Percentiles rank a stretch among this genome's conserved stretches.
Conservation (phyloP, 1,284 basidiomycete genomes). For the Cystobasidium pallidum region DNA sequence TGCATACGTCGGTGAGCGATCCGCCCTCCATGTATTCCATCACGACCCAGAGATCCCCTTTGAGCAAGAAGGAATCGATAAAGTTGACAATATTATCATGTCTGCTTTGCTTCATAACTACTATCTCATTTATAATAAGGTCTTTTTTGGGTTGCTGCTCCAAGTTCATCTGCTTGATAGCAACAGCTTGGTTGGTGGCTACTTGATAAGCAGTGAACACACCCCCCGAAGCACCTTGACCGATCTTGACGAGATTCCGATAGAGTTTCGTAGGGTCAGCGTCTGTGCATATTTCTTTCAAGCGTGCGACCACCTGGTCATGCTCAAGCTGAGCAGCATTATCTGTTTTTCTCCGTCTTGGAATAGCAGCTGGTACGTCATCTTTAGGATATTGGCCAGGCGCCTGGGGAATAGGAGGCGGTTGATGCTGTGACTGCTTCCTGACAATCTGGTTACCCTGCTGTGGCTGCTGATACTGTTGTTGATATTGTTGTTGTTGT, state of each 20-base stretch:
- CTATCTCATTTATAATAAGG: slow-evolving; percentile 98
- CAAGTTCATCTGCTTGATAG: slow-evolving; percentile 99
- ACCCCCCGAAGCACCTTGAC: slow-evolving; percentile 95
- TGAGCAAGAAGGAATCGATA: slow-evolving; percentile 96
- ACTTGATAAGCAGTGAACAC: slow-evolving; percentile 98
- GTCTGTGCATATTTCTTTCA: slow-evolving; percentile 94
- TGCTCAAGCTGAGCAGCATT: slow-evolving; percentile 68
- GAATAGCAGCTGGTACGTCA: slow-evolving; percentile 63
- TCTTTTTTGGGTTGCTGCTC: slow-evolving; percentile 99
- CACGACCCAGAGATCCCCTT: slow-evolving; percentile 98
- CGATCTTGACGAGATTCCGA: slow-evolving; percentile 91
- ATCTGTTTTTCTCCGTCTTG: slow-evolving; percentile 82
- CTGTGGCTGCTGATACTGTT: slow-evolving; percentile 25
- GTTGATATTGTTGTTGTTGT: slow-evolving; percentile 49
- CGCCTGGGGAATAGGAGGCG: slow-evolving; percentile 51
- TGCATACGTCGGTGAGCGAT: slow-evolving; percentile 90
- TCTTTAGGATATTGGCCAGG: slow-evolving; percentile 49
- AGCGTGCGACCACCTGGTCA: slow-evolving; percentile 83
- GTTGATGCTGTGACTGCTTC: slow-evolving; percentile 47
- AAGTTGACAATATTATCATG: slow-evolving; percentile 99
- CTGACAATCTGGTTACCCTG: slow-evolving; percentile 36
- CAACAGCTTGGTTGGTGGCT: slow-evolving; percentile 88
- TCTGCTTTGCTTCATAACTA: slow-evolving; percentile 94
- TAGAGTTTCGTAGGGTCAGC: slow-evolving; percentile 95
- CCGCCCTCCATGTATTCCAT: slow-evolving; percentile 99